These are phyloP conservation scores for Phytopythium ostracodes DNA, from an alignment of 352 stramenopile species.

Conservation along the genomic window DNA sequence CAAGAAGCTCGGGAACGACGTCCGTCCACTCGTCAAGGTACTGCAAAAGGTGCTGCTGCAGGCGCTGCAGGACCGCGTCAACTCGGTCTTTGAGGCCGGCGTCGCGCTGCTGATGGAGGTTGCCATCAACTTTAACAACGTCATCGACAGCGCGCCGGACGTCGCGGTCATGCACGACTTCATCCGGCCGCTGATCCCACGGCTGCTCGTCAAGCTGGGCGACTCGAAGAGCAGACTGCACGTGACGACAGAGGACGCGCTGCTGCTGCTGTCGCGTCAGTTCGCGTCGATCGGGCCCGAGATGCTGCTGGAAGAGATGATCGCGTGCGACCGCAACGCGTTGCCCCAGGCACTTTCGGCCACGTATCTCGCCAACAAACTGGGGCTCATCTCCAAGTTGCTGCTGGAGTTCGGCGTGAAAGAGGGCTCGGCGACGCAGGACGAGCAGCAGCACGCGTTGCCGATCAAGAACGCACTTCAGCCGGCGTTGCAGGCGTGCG, in stretches of 20 bases:
- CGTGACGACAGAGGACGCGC: slow-evolving; percentile 66
- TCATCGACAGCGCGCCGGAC: slow-evolving; percentile 14
- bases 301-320: slow-evolving; percentile 78
- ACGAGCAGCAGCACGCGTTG: slow-evolving; percentile 15
- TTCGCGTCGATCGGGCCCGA: slow-evolving; percentile 44
- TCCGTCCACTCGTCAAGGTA: slow-evolving; percentile 21
- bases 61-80: slow-evolving; percentile 71
- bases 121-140: slow-evolving; percentile 47
- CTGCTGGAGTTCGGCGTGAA: slow-evolving; percentile 74
- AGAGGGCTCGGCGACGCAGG: slow-evolving; percentile 18
- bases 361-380: slow-evolving; percentile 67
- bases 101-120: slow-evolving; percentile 73
- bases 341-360: slow-evolving; percentile 46
- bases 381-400: slow-evolving; percentile 66
- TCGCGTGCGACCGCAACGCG: slow-evolving; percentile 57
- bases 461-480: slow-evolving; percentile 69
- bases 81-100: slow-evolving; percentile 71
- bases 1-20: background rate
- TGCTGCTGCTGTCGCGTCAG: slow-evolving; percentile 69
- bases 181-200: slow-evolving; percentile 59
- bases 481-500: slow-evolving; percentile 56
- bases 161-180: slow-evolving; percentile 43
- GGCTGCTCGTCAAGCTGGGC: slow-evolving; percentile 68
- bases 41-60: slow-evolving; percentile 56
- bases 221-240: slow-evolving; percentile 72